These are phyloP conservation scores for Asterionellopsis glacialis DNA, from an alignment of 108 stramenopile genomes.

Conservation along the genomic window DNA sequence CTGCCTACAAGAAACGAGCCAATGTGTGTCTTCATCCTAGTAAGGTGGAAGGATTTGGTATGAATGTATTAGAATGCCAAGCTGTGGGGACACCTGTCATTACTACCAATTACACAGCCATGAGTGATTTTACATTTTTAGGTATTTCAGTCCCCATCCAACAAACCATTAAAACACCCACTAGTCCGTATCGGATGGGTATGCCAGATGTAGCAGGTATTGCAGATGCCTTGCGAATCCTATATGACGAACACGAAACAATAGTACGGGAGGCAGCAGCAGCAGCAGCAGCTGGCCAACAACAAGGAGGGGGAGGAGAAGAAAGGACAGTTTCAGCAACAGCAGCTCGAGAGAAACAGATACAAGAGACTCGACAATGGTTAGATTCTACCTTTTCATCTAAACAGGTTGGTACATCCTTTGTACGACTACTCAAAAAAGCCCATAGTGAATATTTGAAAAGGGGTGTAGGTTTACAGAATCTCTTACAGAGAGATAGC, in stretches of 20 bases:
- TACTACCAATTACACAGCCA: slow-evolving; percentile 20
- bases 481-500: background rate
- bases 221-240: slow-evolving; percentile 9
- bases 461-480: background rate
- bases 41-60: slow-evolving; percentile 26
- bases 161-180: slow-evolving; percentile 7
- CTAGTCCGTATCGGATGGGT: slow-evolving; percentile 5
- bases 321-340: no score
- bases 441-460: no score
- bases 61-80: slow-evolving; percentile 28
- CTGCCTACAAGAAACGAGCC: slow-evolving; percentile 16
- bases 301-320: background rate
- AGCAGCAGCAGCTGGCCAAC: no score
- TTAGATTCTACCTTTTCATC: no score
- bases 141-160: slow-evolving; percentile 12
- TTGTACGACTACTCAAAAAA: no score
- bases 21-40: slow-evolving; percentile 21
- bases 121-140: slow-evolving; percentile 15
- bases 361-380: no score
- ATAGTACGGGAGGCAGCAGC: background rate
- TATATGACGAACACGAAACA: slow-evolving; percentile 11
- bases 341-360: no score
- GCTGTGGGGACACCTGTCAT: slow-evolving; percentile 18
- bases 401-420: no score
- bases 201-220: slow-evolving; percentile 18